Base-by-base conservation (phyloP, 73 alveolate species). In the Blepharisma japonicum region DNA sequence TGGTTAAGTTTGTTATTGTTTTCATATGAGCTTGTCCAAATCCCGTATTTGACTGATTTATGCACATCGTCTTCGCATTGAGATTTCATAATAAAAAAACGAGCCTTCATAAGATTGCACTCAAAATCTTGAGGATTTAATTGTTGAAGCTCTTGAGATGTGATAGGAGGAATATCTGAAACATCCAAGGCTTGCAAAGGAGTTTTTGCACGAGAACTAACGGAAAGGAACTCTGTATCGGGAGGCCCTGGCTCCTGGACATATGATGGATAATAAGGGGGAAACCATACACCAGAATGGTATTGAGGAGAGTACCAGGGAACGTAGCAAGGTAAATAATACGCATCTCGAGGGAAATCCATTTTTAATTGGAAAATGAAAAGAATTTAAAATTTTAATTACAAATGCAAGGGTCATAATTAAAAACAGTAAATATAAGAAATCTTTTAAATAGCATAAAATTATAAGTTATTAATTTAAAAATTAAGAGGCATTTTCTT, bases 61-160 rank as follows among this genome's bases (percentile, higher is more conserved):
- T 89, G 93, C 61, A 89, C 80, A 77, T 89, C 93, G 71, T 89
- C 95, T 56, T 88, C 95, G 51, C 77, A 61, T 56, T 77, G 81
- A n/a, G 92, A 74, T 66, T 83, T 81, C 18, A 86, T 85, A 20
- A 89, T 82, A 68, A 86, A 90, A 86, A 86, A 87, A 71, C 79
- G 81, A 53, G 87, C 86, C 0, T 78, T 45, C 18, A 6, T 25
- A 14, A 14, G 18, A n/a, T 78, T 66, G 25, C 20, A 6, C 9
- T 32, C 42, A 83, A 68, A 46, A 32, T 32, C 25, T 7, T 32
- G 21, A 6, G 42, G 55, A 55, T 78, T 78, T 9, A 78, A 20
- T 21, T 71, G 27, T 21, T 71, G 21, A 23, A 71, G 21, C 11
- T 71, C 74, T 61, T n/a, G 47, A 14, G 38, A 11, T n/a, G 74